phyloP scores from a whole-genome alignment of 768 basidiomycete species.

The Mycena leptocephala region DNA sequence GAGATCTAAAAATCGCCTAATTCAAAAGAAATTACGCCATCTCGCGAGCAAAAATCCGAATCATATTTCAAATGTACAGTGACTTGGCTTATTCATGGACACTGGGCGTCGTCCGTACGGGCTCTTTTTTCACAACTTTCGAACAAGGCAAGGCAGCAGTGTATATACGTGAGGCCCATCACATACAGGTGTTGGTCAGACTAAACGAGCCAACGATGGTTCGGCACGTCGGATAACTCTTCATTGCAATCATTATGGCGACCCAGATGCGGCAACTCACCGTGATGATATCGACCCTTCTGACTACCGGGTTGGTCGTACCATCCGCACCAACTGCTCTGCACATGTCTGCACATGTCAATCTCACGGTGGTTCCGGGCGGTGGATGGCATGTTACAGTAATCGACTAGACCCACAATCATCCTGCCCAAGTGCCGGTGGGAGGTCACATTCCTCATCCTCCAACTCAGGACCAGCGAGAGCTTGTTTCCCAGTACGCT shows the following conservation, averaged over 20 bases:
- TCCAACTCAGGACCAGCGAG: not conserved
- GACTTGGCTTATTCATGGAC: too few species aligned
- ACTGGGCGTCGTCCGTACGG: not conserved
- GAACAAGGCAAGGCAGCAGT: constrained; percentile 1
- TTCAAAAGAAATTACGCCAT: too few species aligned
- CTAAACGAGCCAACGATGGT: not conserved
- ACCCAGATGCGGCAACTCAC: not conserved
- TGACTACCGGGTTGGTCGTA: constrained; percentile 11
- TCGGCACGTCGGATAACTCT: not conserved
- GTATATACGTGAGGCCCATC: not conserved
- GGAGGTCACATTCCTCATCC: not conserved
- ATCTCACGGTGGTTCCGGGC: constrained; percentile 29
- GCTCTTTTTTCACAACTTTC: not conserved
- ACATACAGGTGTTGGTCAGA: constrained; percentile 7
- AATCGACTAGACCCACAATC: not conserved
- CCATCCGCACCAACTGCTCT: constrained; percentile 27
- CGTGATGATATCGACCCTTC: constrained; percentile 19
- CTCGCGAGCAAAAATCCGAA: too few species aligned
- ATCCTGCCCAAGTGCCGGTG: not conserved
- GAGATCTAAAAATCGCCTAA: too few species aligned
- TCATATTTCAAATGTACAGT: too few species aligned
- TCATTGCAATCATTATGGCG: constrained; percentile 22
- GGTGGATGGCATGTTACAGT: not conserved
- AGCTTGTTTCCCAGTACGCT: not conserved
- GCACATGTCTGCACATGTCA: constrained; percentile 40